Evolutionary conservation across 2,329 filamentous ascomycete species (phyloP).

Genomic region (Helicocarpus griseus): DNA sequence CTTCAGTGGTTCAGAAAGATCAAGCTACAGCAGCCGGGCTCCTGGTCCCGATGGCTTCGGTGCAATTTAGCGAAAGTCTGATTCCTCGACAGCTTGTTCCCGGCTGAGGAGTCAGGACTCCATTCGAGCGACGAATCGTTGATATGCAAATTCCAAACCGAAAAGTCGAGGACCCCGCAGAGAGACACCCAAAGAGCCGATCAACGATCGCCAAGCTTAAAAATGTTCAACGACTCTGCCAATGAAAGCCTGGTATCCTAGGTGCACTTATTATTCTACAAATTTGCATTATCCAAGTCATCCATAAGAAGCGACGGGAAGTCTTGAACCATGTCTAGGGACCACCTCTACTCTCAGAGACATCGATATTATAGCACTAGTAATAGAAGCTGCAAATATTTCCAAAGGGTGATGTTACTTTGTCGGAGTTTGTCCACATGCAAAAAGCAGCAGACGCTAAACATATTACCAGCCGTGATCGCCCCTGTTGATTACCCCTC

Average conservation of each 20-base stretch:
- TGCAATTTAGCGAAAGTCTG: neutral
- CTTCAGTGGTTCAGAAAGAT: conserved; percentile 1
- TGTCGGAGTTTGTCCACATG: neutral
- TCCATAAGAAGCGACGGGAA: too few relatives aligned
- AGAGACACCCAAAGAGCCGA: neutral
- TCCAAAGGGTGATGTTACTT: neutral
- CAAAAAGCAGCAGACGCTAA: neutral
- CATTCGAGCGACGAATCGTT: neutral
- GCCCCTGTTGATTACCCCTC: neutral
- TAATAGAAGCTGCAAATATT: neutral
- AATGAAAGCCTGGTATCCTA: neutral
- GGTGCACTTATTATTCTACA: too few relatives aligned
- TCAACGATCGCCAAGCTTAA: neutral
- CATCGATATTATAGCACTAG: neutral
- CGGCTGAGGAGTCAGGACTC: too few relatives aligned
- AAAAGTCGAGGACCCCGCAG: neutral
- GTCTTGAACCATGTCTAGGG: too few relatives aligned
- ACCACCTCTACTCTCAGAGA: too few relatives aligned
- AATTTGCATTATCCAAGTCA: too few relatives aligned
- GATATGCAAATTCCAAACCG: neutral
- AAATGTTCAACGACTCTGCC: neutral
- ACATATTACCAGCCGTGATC: neutral
- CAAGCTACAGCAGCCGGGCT: neutral
- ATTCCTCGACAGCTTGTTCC: neutral
- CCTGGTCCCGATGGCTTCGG: neutral